Evolutionary conservation across 202 grass and related monocot species (phyloP).

Genomic region (Musa balbisiana): DNA sequence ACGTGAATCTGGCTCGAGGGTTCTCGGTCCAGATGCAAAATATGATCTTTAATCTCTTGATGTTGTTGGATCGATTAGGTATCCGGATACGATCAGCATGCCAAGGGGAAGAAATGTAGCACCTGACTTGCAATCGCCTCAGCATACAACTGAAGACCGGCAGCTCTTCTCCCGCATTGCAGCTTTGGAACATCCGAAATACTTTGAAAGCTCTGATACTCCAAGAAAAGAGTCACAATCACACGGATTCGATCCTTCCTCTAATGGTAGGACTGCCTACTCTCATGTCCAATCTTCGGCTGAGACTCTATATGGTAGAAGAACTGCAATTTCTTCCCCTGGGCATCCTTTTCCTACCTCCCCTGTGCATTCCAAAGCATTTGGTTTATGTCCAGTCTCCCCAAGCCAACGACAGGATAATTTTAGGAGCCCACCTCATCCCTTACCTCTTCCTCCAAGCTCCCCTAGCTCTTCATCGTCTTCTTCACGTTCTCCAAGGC

Average conservation of each 20-base stretch:
- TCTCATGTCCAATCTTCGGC: constrained; percentile 42
- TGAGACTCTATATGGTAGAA: constrained; percentile 32
- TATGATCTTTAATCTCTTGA: neutral
- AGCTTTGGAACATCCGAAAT: constrained; percentile 18
- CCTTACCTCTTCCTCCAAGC: constrained; percentile 69
- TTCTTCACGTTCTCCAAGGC: constrained; percentile 39
- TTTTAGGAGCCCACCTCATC: constrained; percentile 41
- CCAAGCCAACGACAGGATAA: constrained; percentile 50
- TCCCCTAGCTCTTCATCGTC: constrained; percentile 31
- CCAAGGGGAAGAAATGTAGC: constrained; percentile 35
- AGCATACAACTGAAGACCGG: constrained; percentile 29
- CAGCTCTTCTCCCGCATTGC: neutral
- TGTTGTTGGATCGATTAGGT: constrained; percentile 38
- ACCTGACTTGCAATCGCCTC: constrained; percentile 33
- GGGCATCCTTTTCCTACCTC: constrained; percentile 27
- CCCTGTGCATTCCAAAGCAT: constrained; percentile 41
- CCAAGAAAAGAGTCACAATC: constrained; percentile 45
- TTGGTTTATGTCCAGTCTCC: constrained; percentile 35
- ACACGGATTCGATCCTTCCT: constrained; percentile 33
- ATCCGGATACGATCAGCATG: constrained; percentile 38
- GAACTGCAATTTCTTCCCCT: neutral
- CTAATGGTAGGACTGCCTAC: constrained; percentile 24
- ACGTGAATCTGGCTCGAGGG: neutral
- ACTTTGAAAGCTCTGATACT: constrained; percentile 38
- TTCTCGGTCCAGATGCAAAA: neutral